A percentile compares a stretch with the other conserved stretches of the same genome.
Conservation (phyloP, 2,329 filamentous ascomycete species). For the Talaromyces sp. region DNA sequence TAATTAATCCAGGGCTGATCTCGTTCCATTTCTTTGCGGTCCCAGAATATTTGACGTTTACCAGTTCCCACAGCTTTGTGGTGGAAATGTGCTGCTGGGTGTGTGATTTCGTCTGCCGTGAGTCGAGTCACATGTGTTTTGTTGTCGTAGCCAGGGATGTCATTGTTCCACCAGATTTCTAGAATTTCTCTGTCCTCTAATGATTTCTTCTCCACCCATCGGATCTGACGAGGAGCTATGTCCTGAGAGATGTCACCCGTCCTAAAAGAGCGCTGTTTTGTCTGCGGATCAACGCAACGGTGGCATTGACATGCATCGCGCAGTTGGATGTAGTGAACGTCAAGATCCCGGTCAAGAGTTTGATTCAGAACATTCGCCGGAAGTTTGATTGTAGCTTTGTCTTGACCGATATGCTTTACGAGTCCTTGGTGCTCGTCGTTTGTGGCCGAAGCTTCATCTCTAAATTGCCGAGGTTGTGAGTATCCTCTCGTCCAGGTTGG, state of each 20-base stretch:
- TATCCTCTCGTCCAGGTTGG: background rate
- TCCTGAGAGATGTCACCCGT: constrained; percentile 60
- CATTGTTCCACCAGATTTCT: constrained; percentile 60
- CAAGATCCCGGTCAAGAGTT: background rate
- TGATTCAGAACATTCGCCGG: background rate
- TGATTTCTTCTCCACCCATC: constrained; percentile 21
- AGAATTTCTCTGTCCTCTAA: constrained; percentile 38
- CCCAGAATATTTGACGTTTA: constrained; percentile 34
- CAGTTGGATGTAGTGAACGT: constrained; percentile 30
- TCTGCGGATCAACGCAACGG: constrained; percentile 55
- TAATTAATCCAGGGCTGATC: constrained; percentile 60
- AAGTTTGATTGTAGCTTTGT: background rate
- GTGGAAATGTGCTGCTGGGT: constrained; percentile 5
- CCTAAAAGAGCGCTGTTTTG: constrained; percentile 62
- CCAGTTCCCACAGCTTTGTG: constrained; percentile 22
- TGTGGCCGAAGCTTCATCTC: background rate
- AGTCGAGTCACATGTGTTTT: constrained; percentile 34
- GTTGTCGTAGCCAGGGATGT: constrained; percentile 45
- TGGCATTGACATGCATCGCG: constrained; percentile 57
- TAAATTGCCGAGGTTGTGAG: constrained; percentile 11
- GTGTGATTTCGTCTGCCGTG: constrained; percentile 16
- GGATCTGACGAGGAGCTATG: constrained; percentile 41
- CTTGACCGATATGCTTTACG: background rate
- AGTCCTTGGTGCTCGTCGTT: background rate
- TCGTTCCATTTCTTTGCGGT: constrained; percentile 43